Evolutionary conservation across 371 early-diverging fungal genomes (phyloP), one percentile per base, ranked within the genome.

Genomic region (Fennellomyces sp.): DNA sequence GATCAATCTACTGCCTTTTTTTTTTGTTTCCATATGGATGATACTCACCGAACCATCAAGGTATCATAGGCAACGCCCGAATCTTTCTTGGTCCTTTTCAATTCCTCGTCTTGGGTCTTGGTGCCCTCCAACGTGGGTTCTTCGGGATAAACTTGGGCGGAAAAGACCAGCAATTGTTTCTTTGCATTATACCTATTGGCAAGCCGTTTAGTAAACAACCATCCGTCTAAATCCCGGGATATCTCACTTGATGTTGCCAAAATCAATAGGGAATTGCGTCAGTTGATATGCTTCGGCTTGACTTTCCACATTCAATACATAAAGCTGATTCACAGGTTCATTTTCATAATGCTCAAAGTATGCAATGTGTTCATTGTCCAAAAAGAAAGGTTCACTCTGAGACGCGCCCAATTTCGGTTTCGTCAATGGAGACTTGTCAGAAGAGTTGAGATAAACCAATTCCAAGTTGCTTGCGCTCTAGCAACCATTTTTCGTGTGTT

Each of bases 61-160:
- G 81, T 58, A 49, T 89, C 88, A 69, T 71, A 87, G 10, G 78
- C 84, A 23, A 82, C 29, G 12, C 74, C 85, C 0, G 80, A 76
- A 52, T 86, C 86, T 49, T 66, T 78, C 62, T 81, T 80, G 29
- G 52, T 65, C n/a, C 42, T 52, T 61, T 72, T 68, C n/a, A 65
- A 56, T 23, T 83, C 58, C 17, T 73, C 68, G 31, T 81, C 82
- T 49, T 66, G 67, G 17, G 75, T 56, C 49, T 76, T 67, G 47
- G 82, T 70, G 36, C 72, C 73, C 11, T 79, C 70, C 21, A 85
- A 60, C 2, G 76, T 61, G 11, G 73, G 80, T 5, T 72, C 78
- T 2, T 66, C 64, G 6, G 63, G 57, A 38, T 83, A 84, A 12
- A 87, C 85, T 53, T 70, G 58, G 11, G 87, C 83, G 6, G 82